Conservation (phyloP, 306 rosid genomes). For the Acmispon strigosus region DNA sequence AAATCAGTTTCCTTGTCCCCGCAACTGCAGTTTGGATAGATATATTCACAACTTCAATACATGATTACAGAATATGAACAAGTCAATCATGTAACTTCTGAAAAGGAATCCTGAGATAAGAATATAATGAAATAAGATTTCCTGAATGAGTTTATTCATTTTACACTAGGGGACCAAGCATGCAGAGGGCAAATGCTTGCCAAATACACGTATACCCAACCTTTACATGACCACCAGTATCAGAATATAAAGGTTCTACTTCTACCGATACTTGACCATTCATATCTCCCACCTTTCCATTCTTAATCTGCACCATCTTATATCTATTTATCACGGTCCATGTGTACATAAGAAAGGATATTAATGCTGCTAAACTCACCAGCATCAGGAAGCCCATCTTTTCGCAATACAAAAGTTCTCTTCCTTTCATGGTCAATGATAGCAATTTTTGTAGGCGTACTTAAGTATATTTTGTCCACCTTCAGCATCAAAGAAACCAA, state of each 20-base stretch:
- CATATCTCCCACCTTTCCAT: not conserved
- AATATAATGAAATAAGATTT: not conserved
- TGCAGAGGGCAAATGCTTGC: not conserved
- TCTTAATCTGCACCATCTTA: not conserved
- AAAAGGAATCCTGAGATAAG: not conserved
- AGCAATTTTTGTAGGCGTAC: conserved; percentile 75
- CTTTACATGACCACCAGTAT: not conserved
- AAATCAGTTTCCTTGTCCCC: not conserved
- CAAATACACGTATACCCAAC: not conserved
- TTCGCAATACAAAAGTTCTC: conserved; percentile 61
- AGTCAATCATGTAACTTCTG: not conserved
- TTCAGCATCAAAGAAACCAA: conserved; percentile 19
- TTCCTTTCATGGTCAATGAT: conserved; percentile 74
- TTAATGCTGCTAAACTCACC: conserved; percentile 39
- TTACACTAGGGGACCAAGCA: not conserved
- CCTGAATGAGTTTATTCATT: not conserved
- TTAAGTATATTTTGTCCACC: conserved; percentile 69
- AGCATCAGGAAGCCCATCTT: conserved; percentile 85
- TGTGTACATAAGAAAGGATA: not conserved
- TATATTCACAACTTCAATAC: not conserved
- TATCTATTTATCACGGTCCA: not conserved
- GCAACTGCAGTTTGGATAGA: not conserved
- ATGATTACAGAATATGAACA: not conserved
- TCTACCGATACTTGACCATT: not conserved
- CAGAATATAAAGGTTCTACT: not conserved